Percentiles rank a stretch among this genome's conserved stretches.
These are phyloP conservation scores for Phytopythium helicoides DNA, from an alignment of 352 stramenopile species.

Conservation along the genomic window DNA sequence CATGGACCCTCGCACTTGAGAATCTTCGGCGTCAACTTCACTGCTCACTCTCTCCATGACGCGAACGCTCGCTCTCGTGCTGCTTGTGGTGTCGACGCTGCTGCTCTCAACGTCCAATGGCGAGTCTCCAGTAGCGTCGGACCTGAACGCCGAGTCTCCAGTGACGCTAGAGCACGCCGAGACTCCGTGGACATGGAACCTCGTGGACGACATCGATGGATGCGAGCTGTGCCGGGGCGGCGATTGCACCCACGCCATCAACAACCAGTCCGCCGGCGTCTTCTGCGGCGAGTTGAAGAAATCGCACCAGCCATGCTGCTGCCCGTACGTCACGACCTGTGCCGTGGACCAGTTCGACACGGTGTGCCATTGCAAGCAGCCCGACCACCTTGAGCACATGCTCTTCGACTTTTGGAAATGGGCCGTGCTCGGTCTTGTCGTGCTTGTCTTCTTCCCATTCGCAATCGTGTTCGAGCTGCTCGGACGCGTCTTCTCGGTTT, in stretches of 20 bases:
- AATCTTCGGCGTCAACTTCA: too few species aligned
- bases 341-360: slow-evolving; percentile 71
- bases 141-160: too few species aligned
- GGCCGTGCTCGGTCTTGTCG: not conserved
- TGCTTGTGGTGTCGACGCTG: too few species aligned
- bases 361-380: slow-evolving; percentile 45
- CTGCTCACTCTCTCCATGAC: too few species aligned
- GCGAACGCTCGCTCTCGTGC: too few species aligned
- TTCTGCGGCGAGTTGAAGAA: slow-evolving; percentile 66
- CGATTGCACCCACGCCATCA: slow-evolving; percentile 63
- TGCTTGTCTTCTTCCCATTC: slow-evolving; percentile 3
- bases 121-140: too few species aligned
- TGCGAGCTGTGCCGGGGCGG: slow-evolving; percentile 58
- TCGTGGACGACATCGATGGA: slow-evolving; percentile 23
- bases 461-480: slow-evolving; percentile 2
- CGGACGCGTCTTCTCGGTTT: not conserved
- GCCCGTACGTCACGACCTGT: slow-evolving; percentile 65
- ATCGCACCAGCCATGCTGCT: slow-evolving; percentile 73
- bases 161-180: too few species aligned
- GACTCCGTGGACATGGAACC: not conserved
- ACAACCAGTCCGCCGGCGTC: slow-evolving; percentile 45
- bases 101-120: too few species aligned
- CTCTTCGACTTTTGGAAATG: slow-evolving; percentile 6
- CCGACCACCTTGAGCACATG: slow-evolving; percentile 18
- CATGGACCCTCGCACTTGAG: too few species aligned